A percentile compares a stretch with the other conserved stretches of the same genome.
These are phyloP conservation scores for Auricularia heimuer DNA, from an alignment of 768 basidiomycete species.

Conservation along the genomic window DNA sequence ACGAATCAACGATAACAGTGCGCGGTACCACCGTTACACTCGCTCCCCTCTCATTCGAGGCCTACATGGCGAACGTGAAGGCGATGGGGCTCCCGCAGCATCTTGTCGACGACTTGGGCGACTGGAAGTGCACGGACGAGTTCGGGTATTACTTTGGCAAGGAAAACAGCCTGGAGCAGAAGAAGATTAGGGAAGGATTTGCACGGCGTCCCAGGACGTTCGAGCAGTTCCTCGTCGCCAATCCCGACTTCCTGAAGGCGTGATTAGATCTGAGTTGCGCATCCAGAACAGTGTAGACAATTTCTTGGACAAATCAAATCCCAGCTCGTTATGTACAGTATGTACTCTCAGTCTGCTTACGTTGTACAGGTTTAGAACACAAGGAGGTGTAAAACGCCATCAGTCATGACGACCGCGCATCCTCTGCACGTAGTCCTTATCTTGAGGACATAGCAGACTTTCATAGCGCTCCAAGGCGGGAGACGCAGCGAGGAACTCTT, in stretches of 20 bases:
- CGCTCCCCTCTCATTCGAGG: neutral
- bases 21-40: neutral
- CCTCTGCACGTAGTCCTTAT: neutral
- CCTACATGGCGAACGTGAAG: neutral
- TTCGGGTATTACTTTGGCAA: neutral
- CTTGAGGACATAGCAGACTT: neutral
- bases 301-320: too few species aligned
- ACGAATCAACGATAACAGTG: neutral
- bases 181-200: neutral
- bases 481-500: neutral
- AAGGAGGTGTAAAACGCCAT: too few species aligned
- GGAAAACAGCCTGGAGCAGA: neutral
- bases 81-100: neutral
- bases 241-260: neutral
- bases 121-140: neutral
- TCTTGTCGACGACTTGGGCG: neutral
- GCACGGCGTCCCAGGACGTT: neutral
- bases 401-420: neutral
- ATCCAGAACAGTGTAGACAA: too few species aligned
- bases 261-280: neutral
- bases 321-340: too few species aligned
- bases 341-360: too few species aligned
- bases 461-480: neutral
- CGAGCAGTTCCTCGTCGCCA: neutral
- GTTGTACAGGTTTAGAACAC: too few species aligned